A percentile compares a stretch with the other conserved stretches of the same genome.
Evolutionary conservation across 2,329 filamentous ascomycete genomes (phyloP).

Genomic region (Colletotrichum musicola): DNA sequence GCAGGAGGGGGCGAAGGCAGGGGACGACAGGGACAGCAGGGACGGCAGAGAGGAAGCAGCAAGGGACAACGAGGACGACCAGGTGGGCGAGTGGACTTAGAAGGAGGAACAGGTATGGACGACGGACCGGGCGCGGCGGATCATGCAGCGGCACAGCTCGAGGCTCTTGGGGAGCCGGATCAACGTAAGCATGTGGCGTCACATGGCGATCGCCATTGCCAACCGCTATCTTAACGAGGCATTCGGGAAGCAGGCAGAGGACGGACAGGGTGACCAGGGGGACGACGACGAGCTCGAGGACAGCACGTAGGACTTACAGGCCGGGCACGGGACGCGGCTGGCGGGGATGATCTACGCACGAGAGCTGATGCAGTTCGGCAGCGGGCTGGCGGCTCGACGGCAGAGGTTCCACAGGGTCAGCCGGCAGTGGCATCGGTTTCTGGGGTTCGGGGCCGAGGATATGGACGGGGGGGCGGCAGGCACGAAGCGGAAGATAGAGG

Average conservation of each 20-base stretch:
- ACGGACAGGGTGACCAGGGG: not conserved
- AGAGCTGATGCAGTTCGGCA: not conserved
- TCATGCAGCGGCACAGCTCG: not conserved
- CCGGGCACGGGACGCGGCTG: not conserved
- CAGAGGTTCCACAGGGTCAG: not conserved
- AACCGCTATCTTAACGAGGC: not conserved
- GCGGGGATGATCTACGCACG: not conserved
- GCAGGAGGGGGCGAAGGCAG: too few species aligned
- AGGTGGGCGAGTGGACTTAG: too few species aligned
- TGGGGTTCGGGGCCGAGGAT: not conserved
- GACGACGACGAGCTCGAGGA: not conserved
- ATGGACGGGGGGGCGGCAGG: not conserved
- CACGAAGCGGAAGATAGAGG: not conserved
- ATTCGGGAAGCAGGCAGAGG: not conserved
- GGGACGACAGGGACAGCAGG: too few species aligned
- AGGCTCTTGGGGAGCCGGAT: not conserved
- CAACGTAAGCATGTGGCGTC: not conserved
- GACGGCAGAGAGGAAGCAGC: too few species aligned
- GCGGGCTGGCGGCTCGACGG: not conserved
- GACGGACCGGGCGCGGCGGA: not conserved
- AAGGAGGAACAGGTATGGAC: not conserved
- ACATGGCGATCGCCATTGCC: not conserved
- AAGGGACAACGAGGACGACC: too few species aligned
- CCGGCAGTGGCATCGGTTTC: not conserved
- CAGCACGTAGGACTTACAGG: not conserved